phyloP scores from a whole-genome alignment of 208 protist species.

The Leishmania tropica region DNA sequence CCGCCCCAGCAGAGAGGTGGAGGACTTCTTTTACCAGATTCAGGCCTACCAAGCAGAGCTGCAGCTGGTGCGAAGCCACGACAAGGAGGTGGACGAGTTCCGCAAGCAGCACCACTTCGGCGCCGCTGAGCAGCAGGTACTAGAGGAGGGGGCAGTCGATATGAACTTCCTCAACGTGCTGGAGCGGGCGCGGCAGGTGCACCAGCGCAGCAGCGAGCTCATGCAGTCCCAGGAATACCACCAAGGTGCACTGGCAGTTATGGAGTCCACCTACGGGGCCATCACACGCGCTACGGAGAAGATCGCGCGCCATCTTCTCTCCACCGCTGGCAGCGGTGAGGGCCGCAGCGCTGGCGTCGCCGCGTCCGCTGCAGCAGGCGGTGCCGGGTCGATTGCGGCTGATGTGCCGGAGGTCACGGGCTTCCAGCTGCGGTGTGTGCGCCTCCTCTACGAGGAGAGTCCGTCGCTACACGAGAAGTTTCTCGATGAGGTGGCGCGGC shows the following conservation, averaged over 20 bases:
- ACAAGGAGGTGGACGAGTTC: constrained; percentile 66
- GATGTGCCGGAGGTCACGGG: constrained; percentile 74
- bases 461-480: constrained; percentile 58
- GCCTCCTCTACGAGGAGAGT: constrained; percentile 65
- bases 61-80: constrained; percentile 55
- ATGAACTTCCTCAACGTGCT: constrained; percentile 74
- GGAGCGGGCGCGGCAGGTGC: constrained; percentile 58
- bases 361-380: constrained; percentile 5
- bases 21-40: constrained; percentile 30
- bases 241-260: constrained; percentile 46
- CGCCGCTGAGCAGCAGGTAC: constrained; percentile 55
- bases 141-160: constrained; percentile 66
- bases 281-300: constrained; percentile 67
- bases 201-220: constrained; percentile 64
- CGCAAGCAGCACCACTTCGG: constrained; percentile 69
- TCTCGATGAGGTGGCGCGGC: constrained; percentile 72
- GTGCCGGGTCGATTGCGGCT: constrained; percentile 29
- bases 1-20: constrained; percentile 11
- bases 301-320: constrained; percentile 64
- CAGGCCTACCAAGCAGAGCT: constrained; percentile 31
- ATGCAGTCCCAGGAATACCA: constrained; percentile 64
- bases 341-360: constrained; percentile 18
- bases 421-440: constrained; percentile 73
- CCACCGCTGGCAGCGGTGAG: constrained; percentile 22
- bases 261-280: constrained; percentile 77